Conservation (phyloP, 208 protist species). For the Trypanosomatidae sp. region DNA sequence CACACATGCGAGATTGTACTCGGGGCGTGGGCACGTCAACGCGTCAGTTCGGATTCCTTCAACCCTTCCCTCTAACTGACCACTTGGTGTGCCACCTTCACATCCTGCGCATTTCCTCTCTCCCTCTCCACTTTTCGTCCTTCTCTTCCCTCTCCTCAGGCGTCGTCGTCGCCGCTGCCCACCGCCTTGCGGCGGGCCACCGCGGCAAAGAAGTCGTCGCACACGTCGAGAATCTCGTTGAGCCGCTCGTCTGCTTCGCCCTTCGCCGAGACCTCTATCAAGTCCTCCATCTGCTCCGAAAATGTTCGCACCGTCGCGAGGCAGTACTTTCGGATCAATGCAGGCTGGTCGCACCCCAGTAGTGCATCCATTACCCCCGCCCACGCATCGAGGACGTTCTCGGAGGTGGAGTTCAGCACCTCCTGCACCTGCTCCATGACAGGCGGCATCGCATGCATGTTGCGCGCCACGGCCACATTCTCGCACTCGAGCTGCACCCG, state of each 20-base stretch:
- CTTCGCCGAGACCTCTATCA: slow-evolving; percentile 72
- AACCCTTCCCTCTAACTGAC: neutral
- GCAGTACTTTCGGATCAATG: slow-evolving; percentile 69
- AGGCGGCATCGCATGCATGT: slow-evolving; percentile 58
- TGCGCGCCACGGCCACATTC: slow-evolving; percentile 72
- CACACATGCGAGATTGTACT: neutral
- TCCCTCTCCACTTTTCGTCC: neutral
- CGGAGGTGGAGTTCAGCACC: slow-evolving; percentile 63
- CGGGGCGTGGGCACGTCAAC: neutral
- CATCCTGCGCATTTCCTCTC: neutral
- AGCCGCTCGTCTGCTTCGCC: slow-evolving; percentile 77
- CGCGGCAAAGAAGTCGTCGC: slow-evolving; percentile 78
- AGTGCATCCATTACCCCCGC: slow-evolving; percentile 55
- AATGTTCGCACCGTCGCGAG: slow-evolving; percentile 62
- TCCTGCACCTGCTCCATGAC: slow-evolving; percentile 77
- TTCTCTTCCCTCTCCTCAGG: neutral
- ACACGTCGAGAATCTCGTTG: slow-evolving; percentile 86
- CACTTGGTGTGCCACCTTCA: neutral
- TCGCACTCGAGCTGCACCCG: slow-evolving; percentile 88
- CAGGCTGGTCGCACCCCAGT: slow-evolving; percentile 39
- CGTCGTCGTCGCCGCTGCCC: neutral
- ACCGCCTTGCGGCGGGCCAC: slow-evolving; percentile 23
- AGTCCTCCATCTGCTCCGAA: slow-evolving; percentile 64
- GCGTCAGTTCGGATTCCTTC: neutral
- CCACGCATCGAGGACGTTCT: slow-evolving; percentile 77